These are phyloP conservation scores for Emmonsiellopsis sp. DNA, from an alignment of 2,329 filamentous ascomycete species.

Conservation along the genomic window DNA sequence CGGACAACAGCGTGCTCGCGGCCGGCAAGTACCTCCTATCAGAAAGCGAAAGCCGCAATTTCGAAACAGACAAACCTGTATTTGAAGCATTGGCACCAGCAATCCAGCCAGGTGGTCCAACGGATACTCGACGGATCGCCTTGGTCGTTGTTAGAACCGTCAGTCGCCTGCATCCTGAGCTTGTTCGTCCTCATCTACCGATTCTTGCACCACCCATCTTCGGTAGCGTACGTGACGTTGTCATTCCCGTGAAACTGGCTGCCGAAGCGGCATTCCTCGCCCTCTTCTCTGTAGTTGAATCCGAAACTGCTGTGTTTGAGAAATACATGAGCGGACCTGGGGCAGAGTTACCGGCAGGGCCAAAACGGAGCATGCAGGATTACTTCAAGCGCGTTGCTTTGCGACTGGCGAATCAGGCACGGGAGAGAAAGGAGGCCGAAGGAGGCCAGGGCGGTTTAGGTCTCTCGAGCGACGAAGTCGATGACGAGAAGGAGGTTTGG, in stretches of 20 bases:
- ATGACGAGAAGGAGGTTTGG: constrained; percentile 94
- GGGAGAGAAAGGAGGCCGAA: constrained; percentile 84
- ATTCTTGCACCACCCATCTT: constrained; percentile 79
- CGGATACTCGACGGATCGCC: constrained; percentile 74
- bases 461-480: constrained; percentile 78
- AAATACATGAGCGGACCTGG: constrained; percentile 70
- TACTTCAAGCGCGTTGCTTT: constrained; percentile 93
- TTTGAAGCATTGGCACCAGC: constrained; percentile 68
- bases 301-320: constrained; percentile 78
- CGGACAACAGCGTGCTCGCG: constrained; percentile 80
- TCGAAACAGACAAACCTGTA: constrained; percentile 67
- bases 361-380: constrained; percentile 85
- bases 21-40: constrained; percentile 81
- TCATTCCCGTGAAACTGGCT: constrained; percentile 91
- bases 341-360: constrained; percentile 56
- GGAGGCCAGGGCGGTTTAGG: constrained; percentile 80
- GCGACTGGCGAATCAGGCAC: constrained; percentile 72
- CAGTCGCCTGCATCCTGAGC: constrained; percentile 65
- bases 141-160: constrained; percentile 83
- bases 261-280: constrained; percentile 91
- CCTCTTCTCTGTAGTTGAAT: constrained; percentile 80
- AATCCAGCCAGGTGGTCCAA: constrained; percentile 67
- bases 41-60: constrained; percentile 48
- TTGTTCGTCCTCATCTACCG: constrained; percentile 71
- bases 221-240: constrained; percentile 74